These are phyloP conservation scores for Claviceps digitariae DNA, from an alignment of 2,329 filamentous ascomycete species.

Conservation along the genomic window DNA sequence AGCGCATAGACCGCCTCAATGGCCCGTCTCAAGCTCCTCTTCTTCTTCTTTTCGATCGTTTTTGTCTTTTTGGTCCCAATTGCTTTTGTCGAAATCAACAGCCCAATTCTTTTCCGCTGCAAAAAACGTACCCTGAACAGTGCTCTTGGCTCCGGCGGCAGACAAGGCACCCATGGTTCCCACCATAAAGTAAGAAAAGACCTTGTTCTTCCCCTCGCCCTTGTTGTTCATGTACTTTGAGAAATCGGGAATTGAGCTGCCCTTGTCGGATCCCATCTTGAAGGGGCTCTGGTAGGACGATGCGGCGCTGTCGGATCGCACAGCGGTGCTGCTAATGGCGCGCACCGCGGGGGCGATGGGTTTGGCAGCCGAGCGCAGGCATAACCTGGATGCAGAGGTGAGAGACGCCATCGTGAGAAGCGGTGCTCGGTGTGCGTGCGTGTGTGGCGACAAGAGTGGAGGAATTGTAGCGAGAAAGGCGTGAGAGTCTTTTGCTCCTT, in stretches of 20 bases:
- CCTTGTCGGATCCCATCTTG: slow-evolving; percentile 43
- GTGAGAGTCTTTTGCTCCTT: slow-evolving; percentile 32
- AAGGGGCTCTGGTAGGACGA: slow-evolving; percentile 48
- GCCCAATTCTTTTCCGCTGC: background rate
- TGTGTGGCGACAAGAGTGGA: slow-evolving; percentile 3
- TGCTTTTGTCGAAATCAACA: background rate
- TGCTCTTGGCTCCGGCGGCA: slow-evolving; percentile 91
- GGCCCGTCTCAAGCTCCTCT: background rate
- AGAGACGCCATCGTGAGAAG: slow-evolving; percentile 48
- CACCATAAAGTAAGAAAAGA: slow-evolving; percentile 98
- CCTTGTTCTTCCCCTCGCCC: slow-evolving; percentile 59
- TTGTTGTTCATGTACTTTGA: slow-evolving; percentile 68
- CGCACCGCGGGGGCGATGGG: slow-evolving; percentile 30
- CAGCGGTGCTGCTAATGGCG: slow-evolving; percentile 42
- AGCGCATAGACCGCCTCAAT: slow-evolving; percentile 9
- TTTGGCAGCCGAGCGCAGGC: slow-evolving; percentile 46
- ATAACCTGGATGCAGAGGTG: slow-evolving; percentile 52
- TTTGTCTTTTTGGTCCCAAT: background rate
- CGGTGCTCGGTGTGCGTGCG: background rate
- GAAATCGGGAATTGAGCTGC: slow-evolving; percentile 74
- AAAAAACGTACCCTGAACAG: slow-evolving; percentile 72
- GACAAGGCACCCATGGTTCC: slow-evolving; percentile 85
- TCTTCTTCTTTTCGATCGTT: background rate
- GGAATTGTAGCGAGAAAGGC: slow-evolving; percentile 16
- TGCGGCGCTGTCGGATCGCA: slow-evolving; percentile 33